Evolutionary conservation across 306 rosid genomes (phyloP).

Genomic region (Mucuna pruriens): DNA sequence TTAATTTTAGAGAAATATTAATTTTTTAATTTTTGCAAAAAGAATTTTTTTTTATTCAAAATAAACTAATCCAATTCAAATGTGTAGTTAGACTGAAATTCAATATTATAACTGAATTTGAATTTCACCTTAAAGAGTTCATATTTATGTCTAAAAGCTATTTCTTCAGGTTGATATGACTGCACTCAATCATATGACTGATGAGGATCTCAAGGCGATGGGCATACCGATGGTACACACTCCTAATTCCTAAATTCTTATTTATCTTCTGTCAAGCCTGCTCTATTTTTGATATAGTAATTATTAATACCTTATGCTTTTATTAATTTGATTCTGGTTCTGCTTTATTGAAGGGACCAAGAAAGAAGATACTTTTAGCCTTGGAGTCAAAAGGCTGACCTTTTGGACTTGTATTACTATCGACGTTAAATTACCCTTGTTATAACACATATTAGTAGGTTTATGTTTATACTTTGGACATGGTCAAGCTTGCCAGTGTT

Average conservation of each 20-base stretch:
- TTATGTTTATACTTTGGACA: slow-evolving; percentile 21
- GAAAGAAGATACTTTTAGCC: slow-evolving; percentile 80
- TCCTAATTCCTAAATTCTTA: neutral
- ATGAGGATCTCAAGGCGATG: slow-evolving; percentile 80
- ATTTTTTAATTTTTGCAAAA: neutral
- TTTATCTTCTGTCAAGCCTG: neutral
- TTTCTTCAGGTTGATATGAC: slow-evolving; percentile 77
- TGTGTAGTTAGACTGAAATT: neutral
- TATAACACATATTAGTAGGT: slow-evolving; percentile 29
- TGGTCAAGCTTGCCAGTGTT: slow-evolving; percentile 28
- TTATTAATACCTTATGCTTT: neutral
- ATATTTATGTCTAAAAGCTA: slow-evolving; percentile 4
- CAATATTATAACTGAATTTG: neutral
- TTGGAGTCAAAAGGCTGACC: slow-evolving; percentile 61
- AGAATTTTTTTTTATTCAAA: neutral
- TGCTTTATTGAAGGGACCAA: slow-evolving; percentile 64
- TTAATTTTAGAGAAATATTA: neutral
- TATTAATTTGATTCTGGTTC: slow-evolving; percentile 13
- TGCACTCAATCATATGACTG: slow-evolving; percentile 80
- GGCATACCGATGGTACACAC: slow-evolving; percentile 80
- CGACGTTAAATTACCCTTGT: neutral
- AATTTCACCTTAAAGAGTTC: neutral
- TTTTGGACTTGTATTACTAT: slow-evolving; percentile 19
- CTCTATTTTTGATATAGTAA: neutral
- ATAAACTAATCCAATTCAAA: neutral